Evolutionary conservation across 2,329 filamentous ascomycete genomes (phyloP).

Genomic region (Sarocladium brachiariae): DNA sequence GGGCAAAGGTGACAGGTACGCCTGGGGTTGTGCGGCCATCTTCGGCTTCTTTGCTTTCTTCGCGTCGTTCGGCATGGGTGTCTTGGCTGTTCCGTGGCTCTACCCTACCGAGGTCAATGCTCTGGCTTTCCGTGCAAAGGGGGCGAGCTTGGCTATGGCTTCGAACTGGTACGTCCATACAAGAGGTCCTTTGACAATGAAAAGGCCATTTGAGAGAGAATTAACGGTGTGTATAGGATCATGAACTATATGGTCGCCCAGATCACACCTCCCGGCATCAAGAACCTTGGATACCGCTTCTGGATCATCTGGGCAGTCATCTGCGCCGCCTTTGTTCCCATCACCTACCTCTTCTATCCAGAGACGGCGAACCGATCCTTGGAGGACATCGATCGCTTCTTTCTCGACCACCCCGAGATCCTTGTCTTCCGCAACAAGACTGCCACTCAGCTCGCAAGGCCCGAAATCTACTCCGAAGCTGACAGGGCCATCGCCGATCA

Average conservation of each 20-base stretch:
- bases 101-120: slow-evolving; percentile 12
- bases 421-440: slow-evolving; percentile 6
- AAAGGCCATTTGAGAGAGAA: too few species aligned
- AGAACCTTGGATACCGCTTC: slow-evolving; percentile 46
- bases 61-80: slow-evolving; percentile 10
- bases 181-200: too few species aligned
- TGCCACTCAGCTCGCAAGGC: neutral
- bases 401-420: slow-evolving; percentile 13
- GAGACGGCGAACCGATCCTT: slow-evolving; percentile 39
- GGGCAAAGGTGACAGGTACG: neutral
- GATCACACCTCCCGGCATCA: slow-evolving; percentile 55
- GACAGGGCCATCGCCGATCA: slow-evolving; percentile 1
- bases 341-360: slow-evolving; percentile 37
- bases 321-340: slow-evolving; percentile 32
- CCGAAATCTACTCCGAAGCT: neutral
- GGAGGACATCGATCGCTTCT: slow-evolving; percentile 53
- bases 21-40: slow-evolving; percentile 11
- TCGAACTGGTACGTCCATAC: slow-evolving; percentile 10
- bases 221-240: slow-evolving; percentile 2
- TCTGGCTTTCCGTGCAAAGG: slow-evolving; percentile 10
- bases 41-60: slow-evolving; percentile 10
- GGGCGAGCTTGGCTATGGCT: slow-evolving; percentile 10
- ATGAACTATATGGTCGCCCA: slow-evolving; percentile 33
- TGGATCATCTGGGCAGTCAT: slow-evolving; percentile 33
- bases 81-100: slow-evolving; percentile 5